A percentile compares a stretch with the other conserved stretches of the same genome.
phyloP scores from a whole-genome alignment of 129 eudicot species.

The Pulicaria dysenterica region DNA sequence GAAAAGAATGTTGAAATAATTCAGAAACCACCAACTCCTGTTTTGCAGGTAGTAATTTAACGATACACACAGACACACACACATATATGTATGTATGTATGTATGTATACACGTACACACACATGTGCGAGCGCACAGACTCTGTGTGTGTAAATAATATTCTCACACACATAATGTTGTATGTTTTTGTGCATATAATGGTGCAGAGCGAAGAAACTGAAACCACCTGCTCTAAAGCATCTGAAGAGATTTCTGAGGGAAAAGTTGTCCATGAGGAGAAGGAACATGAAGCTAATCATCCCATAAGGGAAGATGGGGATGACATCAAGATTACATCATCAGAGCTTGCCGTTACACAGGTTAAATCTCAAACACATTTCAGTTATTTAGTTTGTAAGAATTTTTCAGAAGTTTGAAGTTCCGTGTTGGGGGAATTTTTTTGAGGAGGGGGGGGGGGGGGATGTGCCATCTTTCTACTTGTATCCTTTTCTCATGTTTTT shows the following conservation, averaged over 20 bases:
- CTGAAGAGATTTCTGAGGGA: constrained; percentile 12
- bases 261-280: constrained; percentile 16
- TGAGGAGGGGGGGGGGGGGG: not conserved
- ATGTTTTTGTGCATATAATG: constrained; percentile 12
- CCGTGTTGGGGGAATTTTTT: not conserved
- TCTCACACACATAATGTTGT: too few species aligned
- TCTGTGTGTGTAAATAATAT: too few species aligned
- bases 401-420: not conserved
- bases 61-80: not conserved
- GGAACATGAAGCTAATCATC: constrained; percentile 24
- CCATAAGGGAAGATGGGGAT: constrained; percentile 15
- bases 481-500: not conserved
- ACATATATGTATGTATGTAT: not conserved
- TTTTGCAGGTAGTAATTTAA: constrained; percentile 15
- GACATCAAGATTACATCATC: constrained; percentile 24
- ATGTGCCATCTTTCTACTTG: constrained; percentile 15
- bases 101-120: constrained; percentile 1
- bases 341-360: constrained; percentile 39
- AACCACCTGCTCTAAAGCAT: constrained; percentile 15
- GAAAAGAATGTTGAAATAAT: constrained; percentile 21
- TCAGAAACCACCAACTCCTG: constrained; percentile 14
- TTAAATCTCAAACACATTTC: constrained; percentile 12
- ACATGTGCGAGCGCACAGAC: too few species aligned
- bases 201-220: constrained; percentile 36
- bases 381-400: constrained; percentile 1